Conservation (phyloP, 2,329 filamentous ascomycete species). For the Amylocarpus encephaloides region DNA sequence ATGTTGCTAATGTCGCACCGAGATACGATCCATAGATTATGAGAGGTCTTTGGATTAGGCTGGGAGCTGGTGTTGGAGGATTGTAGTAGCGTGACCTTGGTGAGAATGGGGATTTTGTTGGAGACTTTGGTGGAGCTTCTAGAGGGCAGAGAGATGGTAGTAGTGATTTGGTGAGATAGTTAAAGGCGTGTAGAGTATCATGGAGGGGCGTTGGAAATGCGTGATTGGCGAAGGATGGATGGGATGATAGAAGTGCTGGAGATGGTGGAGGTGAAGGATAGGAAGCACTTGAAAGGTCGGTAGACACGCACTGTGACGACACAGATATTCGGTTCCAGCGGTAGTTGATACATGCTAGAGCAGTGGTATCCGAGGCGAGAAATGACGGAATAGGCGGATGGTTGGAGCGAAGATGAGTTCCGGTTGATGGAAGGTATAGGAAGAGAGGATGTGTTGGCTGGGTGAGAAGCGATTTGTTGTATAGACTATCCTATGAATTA, state of each 20-base stretch:
- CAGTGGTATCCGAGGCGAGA: slow-evolving; percentile 40
- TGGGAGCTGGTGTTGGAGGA: neutral
- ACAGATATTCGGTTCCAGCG: slow-evolving; percentile 40
- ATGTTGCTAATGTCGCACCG: slow-evolving; percentile 50
- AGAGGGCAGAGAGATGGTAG: slow-evolving; percentile 13
- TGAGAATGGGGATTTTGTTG: neutral
- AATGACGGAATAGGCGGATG: slow-evolving; percentile 35
- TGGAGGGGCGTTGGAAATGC: slow-evolving; percentile 53
- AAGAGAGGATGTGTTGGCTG: slow-evolving; percentile 40
- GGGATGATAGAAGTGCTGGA: slow-evolving; percentile 6
- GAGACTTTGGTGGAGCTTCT: neutral
- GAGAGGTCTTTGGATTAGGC: slow-evolving; percentile 18
- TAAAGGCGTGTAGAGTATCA: slow-evolving; percentile 48
- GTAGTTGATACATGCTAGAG: slow-evolving; percentile 53
- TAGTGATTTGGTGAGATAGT: slow-evolving; percentile 15
- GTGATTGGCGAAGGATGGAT: slow-evolving; percentile 15
- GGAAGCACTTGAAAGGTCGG: neutral
- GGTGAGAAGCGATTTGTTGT: slow-evolving; percentile 23
- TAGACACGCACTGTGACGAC: neutral
- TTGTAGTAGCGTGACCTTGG: slow-evolving; percentile 2
- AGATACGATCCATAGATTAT: slow-evolving; percentile 51
- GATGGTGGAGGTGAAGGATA: slow-evolving; percentile 2
- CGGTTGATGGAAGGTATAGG: slow-evolving; percentile 45
- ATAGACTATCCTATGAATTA: slow-evolving; percentile 22
- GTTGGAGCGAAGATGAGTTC: slow-evolving; percentile 39